Evolutionary conservation across 805 yeast genomes (phyloP), one percentile per base, ranked within the genome.

Genomic region (Suhomyces sp.): DNA sequence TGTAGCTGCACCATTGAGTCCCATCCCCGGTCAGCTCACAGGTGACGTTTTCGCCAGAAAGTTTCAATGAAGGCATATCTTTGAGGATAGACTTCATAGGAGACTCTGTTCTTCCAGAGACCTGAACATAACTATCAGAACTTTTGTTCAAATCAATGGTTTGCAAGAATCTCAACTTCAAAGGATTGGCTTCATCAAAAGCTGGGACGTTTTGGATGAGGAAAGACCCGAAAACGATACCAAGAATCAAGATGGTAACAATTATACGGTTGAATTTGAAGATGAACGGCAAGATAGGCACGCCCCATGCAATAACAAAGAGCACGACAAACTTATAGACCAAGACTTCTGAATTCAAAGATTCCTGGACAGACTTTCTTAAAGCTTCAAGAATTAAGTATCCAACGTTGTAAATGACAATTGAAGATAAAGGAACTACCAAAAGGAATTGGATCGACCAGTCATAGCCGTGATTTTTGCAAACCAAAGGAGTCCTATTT

Each of bases 371-470:
- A 0, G 92, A 82, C 68, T 89, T 90, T 60, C 80, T 80, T 19
- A 87, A 56, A 0, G 89, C 94, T 53, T 84, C 85, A 33, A 89
- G 63, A 1, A 84, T 61, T 53, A 88, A 67, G 54, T 76, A 79
- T 5, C 87, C 85, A 36, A 78, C 68, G 52, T 81, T 78, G 59
- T 82, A 78, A n/a, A 85, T 62, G 35, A 86, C 62, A 33, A 80
- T 76, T 2, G 84, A 71, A 1, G 87, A 71, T 12, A 86, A 49
- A 2, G 97, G 97, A 12, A 87, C 89, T 15, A 86, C 65, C 1
- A 85, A 56, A 31, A 88, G 58, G 61, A 82, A 90, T 66, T 91
- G 96, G 15, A 89, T 57, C 13, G 86, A 77, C 97, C 97, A 91
- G 61, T 87, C 96, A 63, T 87, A 89, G 41, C 85, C 80, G 46